Conservation (phyloP, 177 flowering plant species). For the Vitis hybrid region DNA sequence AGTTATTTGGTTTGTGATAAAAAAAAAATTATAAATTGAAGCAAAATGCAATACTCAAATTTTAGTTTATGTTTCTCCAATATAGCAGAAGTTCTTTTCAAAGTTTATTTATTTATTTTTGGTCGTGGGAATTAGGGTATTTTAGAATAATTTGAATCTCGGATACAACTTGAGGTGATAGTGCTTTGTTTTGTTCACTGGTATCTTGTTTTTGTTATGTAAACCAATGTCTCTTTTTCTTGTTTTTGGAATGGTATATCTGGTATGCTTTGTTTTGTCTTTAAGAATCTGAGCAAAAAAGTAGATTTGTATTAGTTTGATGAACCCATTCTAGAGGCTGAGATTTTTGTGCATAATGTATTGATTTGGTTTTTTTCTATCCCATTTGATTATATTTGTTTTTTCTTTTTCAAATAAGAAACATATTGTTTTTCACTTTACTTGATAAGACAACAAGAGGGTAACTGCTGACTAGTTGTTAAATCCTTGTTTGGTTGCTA, state of each 20-base stretch:
- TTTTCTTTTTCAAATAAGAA: background rate
- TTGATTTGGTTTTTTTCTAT: conserved; percentile 20
- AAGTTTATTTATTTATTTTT: background rate
- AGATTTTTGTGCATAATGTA: conserved; percentile 12
- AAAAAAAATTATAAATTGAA: background rate
- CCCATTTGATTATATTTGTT: conserved; percentile 18
- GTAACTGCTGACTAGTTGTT: conserved; percentile 1
- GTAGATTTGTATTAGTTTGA: conserved; percentile 26
- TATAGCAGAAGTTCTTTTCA: background rate
- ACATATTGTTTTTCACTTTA: background rate
- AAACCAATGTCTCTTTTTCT: conserved; percentile 21
- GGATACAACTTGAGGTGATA: conserved; percentile 14
- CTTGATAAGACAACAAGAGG: background rate
- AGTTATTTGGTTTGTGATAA: too few relatives aligned
- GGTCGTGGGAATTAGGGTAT: background rate
- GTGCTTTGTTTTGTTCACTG: conserved; percentile 22
- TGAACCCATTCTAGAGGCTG: conserved; percentile 13
- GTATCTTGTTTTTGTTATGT: conserved; percentile 18
- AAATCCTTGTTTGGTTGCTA: conserved; percentile 5
- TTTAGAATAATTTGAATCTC: conserved; percentile 15
- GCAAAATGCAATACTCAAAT: background rate
- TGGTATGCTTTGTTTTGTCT: conserved; percentile 50
- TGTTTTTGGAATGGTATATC: conserved; percentile 48
- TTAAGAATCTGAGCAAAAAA: conserved; percentile 37
- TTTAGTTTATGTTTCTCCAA: background rate